Percentiles rank a stretch among this genome's conserved stretches.
Conservation (phyloP, 495 filamentous ascomycete species). For the Parathielavia hyrcaniae region DNA sequence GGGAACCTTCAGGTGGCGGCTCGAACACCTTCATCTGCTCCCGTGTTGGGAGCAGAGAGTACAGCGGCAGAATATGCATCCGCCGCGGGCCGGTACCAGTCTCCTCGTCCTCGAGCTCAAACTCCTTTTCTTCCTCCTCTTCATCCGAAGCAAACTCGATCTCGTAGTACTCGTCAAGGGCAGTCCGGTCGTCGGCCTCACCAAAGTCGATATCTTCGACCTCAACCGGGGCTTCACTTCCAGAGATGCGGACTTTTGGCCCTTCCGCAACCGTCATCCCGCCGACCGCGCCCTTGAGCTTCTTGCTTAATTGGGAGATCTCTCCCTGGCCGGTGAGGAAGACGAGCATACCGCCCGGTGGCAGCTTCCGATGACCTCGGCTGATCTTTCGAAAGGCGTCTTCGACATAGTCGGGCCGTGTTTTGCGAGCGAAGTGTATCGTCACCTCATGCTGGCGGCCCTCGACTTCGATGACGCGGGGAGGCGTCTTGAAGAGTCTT, state of each 20-base stretch:
- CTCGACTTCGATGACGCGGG: conserved; percentile 82
- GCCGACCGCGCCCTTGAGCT: conserved; percentile 65
- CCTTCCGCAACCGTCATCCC: conserved; percentile 46
- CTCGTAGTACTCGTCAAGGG: conserved; percentile 47
- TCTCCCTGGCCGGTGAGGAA: conserved; percentile 95
- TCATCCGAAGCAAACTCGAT: conserved; percentile 45
- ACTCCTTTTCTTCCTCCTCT: conserved; percentile 53
- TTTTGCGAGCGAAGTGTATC: conserved; percentile 78
- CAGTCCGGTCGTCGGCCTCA: conserved; percentile 44
- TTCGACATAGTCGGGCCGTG: conserved; percentile 79
- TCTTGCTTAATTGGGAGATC: conserved; percentile 70
- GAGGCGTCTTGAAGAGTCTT: conserved; percentile 69
- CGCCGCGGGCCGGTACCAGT: conserved; percentile 51
- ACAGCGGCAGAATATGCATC: conserved; percentile 84
- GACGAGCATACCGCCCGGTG: conserved; percentile 86
- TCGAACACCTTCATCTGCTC: conserved; percentile 95
- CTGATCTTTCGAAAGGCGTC: conserved; percentile 84
- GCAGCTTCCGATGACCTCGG: conserved; percentile 83
- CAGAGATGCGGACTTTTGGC: conserved; percentile 64
- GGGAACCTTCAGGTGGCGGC: conserved; percentile 70
- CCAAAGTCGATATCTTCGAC: conserved; percentile 84
- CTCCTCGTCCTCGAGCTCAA: conserved; percentile 55
- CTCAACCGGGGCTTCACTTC: conserved; percentile 73
- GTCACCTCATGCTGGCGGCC: conserved; percentile 92
- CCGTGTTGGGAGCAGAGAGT: conserved; percentile 87